Evolutionary conservation across 2,329 filamentous ascomycete species (phyloP), one percentile per base, ranked within the genome.

Genomic region (Westerdykella aurantiaca): DNA sequence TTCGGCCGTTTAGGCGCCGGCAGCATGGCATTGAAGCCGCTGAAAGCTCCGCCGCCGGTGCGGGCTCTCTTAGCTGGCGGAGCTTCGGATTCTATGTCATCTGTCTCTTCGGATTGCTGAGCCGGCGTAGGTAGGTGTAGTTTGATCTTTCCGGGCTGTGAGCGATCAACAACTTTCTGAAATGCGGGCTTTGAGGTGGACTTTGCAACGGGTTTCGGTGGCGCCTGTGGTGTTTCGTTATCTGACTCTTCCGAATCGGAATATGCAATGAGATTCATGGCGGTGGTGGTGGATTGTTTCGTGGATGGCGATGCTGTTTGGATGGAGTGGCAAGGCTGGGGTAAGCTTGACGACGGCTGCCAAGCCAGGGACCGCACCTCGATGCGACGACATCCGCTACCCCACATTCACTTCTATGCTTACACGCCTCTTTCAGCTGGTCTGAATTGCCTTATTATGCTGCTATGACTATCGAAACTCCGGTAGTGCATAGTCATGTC

Each of bases 21-120:
- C 16, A 97, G 76, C 53, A 95, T 81, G 2, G 88, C 83, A 63
- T 91, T 93, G 72, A 96, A 93, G 2, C 83, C 86, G 41, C 85
- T 78, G 57, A 95, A 90, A 4, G 78, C 76, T 22, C 82, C 81
- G 3, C 77, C 78, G 6, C 74, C 77, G 1, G 79, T 79, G 39
- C 81, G 81, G 14, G 79, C 75, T 47, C 84, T 82, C 63, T 95
- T 95, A 1, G 83, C 75, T 0, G 86, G 84, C 4, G 57, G 59
- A 2, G 55, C 61, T n/a, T 60, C 61, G 9, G 51, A 74, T 21
- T 76, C 73, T 43, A 64, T 68, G 18, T 69, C 63, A 16, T 68
- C 63, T 9, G 65, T 51, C 3, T 56, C 61, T 11, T 69, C 63
- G 39, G 69, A 67, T 18, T 63, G 55, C 33, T 66, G 56, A 13